Evolutionary conservation across 2,329 filamentous ascomycete genomes (phyloP), one percentile per base, ranked within the genome.

Genomic region (Alternaria brassicicola): DNA sequence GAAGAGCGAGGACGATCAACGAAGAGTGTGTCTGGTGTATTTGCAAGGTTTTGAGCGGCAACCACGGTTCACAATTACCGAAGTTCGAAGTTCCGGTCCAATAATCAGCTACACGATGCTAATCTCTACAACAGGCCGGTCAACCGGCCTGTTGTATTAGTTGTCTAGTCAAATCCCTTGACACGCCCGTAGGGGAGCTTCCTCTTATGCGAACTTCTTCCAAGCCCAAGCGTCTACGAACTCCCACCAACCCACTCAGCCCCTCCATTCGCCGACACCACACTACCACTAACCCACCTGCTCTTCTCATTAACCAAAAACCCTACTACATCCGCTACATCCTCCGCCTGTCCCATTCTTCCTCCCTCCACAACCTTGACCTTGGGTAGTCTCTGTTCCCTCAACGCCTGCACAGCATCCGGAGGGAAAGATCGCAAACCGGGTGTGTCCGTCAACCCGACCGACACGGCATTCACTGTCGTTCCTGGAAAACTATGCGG

Each of bases 251-350:
- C 46, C 48, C 38, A 71, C 48, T 68, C 66, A 3, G 66, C 67
- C 3, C 70, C 69, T 17, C 70, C 78, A 51, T 78, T 69, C 33
- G 67, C 73, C 23, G 69, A 68, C 12, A 79, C 59, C 36, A 79
- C 77, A 58, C 73, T 73, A 7, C 78, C 78, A 47, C 73, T 79
- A 38, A 74, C 63, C 65, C 76, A 79, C 49, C 69, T 52, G 12
- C 69, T 65, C 48, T 71, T 71, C 57, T 78, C 76, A 59, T 68
- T 69, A 10, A 70, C 72, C 39, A 79, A 51, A 53, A 73, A 76
- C 1, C 71, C 68, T 67, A 95, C 90, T 84, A 86, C 61, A 89
- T 94, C 75, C 81, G 94, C 72, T 86, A 90, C 75, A 80, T 93
- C 75, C 42, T 77, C 68, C 1, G 68, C 35, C 39, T 54, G 66